Evolutionary conservation across 1,284 basidiomycete genomes (phyloP).

Genomic region (Ustilago hordei): DNA sequence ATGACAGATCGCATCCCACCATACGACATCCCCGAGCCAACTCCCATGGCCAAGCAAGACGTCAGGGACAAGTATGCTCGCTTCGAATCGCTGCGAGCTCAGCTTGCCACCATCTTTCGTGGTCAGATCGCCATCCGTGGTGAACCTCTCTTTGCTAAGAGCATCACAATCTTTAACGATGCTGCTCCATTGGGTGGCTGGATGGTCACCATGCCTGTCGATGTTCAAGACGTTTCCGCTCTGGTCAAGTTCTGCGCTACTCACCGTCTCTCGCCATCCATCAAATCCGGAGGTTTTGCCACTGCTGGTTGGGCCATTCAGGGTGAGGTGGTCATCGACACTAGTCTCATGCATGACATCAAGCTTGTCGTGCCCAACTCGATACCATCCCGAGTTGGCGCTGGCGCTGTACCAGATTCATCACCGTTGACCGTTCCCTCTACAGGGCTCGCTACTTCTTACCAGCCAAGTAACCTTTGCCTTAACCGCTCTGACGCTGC

Average conservation of each 20-base stretch:
- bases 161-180: constrained; percentile 58
- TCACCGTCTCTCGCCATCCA: constrained; percentile 79
- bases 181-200: constrained; percentile 54
- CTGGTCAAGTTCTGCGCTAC: constrained; percentile 74
- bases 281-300: constrained; percentile 88
- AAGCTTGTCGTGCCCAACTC: constrained; percentile 75
- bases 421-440: constrained; percentile 38
- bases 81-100: constrained; percentile 32
- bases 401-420: constrained; percentile 10
- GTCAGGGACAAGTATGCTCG: constrained; percentile 27
- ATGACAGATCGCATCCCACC: constrained; percentile 39
- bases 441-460: constrained; percentile 13
- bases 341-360: constrained; percentile 77
- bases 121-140: constrained; percentile 49
- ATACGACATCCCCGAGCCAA: constrained; percentile 46
- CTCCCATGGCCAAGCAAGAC: constrained; percentile 36
- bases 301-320: constrained; percentile 87
- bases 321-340: constrained; percentile 84
- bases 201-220: constrained; percentile 52
- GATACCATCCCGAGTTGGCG: not conserved
- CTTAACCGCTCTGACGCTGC: constrained; percentile 13
- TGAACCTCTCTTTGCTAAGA: constrained; percentile 41
- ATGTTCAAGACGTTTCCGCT: constrained; percentile 44
- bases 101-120: constrained; percentile 32
- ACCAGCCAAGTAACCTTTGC: constrained; percentile 24